Evolutionary conservation across 306 rosid species (phyloP).

Genomic region (Cercis canadensis): DNA sequence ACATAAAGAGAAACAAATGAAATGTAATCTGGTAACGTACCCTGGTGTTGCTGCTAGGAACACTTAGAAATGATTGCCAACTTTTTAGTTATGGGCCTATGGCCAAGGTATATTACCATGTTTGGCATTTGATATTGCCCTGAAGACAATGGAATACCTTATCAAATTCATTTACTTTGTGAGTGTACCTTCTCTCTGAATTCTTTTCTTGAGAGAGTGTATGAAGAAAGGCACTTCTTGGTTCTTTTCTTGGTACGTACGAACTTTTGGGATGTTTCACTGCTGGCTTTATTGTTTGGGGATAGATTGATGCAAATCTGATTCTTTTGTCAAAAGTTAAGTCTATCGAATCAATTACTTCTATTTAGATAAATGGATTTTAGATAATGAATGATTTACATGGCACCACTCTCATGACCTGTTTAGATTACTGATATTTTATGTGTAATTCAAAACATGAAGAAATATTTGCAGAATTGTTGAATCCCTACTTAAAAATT

Average conservation of each 20-base stretch:
- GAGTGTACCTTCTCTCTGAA: constrained; percentile 20
- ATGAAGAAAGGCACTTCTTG: constrained; percentile 46
- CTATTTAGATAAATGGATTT: no score
- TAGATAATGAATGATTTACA: no score
- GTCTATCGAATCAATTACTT: no score
- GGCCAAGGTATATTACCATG: background rate
- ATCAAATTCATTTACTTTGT: constrained; percentile 22
- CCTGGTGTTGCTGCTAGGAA: constrained; percentile 29
- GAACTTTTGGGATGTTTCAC: constrained; percentile 2
- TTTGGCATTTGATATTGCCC: constrained; percentile 1
- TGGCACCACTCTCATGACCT: no score
- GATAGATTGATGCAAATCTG: no score
- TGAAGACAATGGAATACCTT: constrained; percentile 31
- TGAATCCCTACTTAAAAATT: no score
- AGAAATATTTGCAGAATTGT: no score
- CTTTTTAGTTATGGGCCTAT: background rate
- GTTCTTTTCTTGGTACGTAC: constrained; percentile 15
- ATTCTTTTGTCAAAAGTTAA: no score
- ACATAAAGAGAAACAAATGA: background rate
- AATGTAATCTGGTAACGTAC: background rate
- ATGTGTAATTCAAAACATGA: no score
- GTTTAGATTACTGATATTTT: no score
- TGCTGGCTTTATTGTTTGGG: no score
- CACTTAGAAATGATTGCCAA: constrained; percentile 17
- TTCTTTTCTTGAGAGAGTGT: constrained; percentile 59